phyloP scores from a whole-genome alignment of 1,139 yeast species.

The Nematodospora anomalae region DNA sequence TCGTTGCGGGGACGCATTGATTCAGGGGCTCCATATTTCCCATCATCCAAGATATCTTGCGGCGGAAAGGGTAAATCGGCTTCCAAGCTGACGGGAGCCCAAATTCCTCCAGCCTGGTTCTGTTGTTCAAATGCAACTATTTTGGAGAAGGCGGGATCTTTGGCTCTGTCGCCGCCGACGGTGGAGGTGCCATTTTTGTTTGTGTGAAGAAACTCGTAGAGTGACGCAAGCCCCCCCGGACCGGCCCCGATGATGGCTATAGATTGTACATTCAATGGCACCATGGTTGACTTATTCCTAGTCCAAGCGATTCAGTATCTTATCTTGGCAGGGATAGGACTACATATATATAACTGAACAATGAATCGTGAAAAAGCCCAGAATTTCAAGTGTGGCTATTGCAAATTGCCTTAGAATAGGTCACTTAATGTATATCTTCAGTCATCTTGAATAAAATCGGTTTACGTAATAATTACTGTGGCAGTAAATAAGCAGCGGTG shows the following conservation, averaged over 20 bases:
- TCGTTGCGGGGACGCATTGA: conserved; percentile 23
- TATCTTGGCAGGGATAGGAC: too few species aligned
- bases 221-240: conserved; percentile 38
- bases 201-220: conserved; percentile 37
- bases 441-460: too few species aligned
- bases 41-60: conserved; percentile 28
- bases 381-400: too few species aligned
- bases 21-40: conserved; percentile 26
- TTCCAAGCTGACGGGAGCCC: conserved; percentile 27
- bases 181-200: conserved; percentile 31
- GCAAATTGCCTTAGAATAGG: too few species aligned
- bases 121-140: conserved; percentile 38
- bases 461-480: too few species aligned
- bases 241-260: conserved; percentile 41
- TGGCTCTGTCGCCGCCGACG: conserved; percentile 23
- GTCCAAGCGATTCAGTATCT: too few species aligned
- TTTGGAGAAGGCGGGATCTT: conserved; percentile 23
- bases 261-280: conserved; percentile 12
- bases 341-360: too few species aligned
- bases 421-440: too few species aligned
- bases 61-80: conserved; percentile 33
- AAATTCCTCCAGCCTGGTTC: conserved; percentile 34
- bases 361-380: too few species aligned
- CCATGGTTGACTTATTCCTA: neutral
- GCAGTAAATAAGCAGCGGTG: too few species aligned